Evolutionary conservation across 2,329 filamentous ascomycete genomes (phyloP).

Genomic region (Blastomyces silverae): DNA sequence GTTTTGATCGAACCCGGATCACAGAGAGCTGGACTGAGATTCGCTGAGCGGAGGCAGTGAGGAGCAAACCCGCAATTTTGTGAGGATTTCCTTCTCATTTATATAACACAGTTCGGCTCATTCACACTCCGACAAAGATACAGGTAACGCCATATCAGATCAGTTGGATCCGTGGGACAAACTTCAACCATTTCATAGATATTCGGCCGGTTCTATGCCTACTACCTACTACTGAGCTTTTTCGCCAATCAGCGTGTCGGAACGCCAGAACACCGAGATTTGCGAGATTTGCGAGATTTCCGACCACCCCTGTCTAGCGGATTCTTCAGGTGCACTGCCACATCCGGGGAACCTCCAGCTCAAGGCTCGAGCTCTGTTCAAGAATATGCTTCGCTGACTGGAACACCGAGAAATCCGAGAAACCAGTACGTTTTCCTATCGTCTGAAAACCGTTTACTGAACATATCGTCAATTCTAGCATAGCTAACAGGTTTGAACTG

Average conservation of each 20-base stretch:
- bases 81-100: background rate
- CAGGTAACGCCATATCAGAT: background rate
- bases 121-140: background rate
- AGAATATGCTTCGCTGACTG: background rate
- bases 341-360: no score
- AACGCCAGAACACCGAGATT: conserved; percentile 19
- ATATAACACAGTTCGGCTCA: background rate
- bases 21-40: background rate
- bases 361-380: no score
- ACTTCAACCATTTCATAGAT: background rate
- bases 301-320: background rate
- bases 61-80: background rate
- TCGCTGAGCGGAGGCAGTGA: background rate
- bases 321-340: background rate
- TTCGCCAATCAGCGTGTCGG: background rate
- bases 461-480: no score
- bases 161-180: background rate
- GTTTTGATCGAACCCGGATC: background rate
- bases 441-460: no score
- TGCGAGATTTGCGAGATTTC: conserved; percentile 21
- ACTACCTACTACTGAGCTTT: background rate
- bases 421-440: no score
- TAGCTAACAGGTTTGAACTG: no score
- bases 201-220: background rate
- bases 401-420: background rate